Evolutionary conservation across 225 moss, liverwort and hornwort genomes (phyloP), one percentile per base, ranked within the genome.

Genomic region (Bryum argenteum): DNA sequence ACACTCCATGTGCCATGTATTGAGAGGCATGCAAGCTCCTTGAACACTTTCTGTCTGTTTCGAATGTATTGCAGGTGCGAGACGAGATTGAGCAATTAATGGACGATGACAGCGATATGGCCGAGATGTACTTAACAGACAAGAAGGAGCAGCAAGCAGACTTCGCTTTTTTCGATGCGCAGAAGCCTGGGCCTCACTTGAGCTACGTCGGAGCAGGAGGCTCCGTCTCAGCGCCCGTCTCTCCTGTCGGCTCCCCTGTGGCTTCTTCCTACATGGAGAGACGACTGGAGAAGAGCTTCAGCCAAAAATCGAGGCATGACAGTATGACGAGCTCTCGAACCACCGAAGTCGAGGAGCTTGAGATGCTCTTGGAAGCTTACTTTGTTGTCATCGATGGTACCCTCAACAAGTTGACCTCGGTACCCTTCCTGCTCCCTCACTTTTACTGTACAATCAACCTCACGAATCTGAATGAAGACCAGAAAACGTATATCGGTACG

Each of bases 81-180:
- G 89, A 89, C 71, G 98, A 99, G 84, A 90, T 99, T 43, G 98
- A 99, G 75, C 98, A 99, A 70, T 69, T 99, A 19, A 99, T 99
- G 98, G 98, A 99, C 44, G 98, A 99, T 55, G 98, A 99, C 75
- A 88, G 94, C 24, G 98, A 99, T 71, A 99, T 99, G 98, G 91
- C 94, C 51, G 98, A 94, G 51, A 94, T 99, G 94, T 99, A 99
- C 71, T 61, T 99, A 40, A 99, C 94, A 39, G 84, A 81, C 63
- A 99, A 99, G 76, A 81, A 83, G 80, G 85, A 85, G 58, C 80
- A 79, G 42, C 67, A 73, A 76, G 71, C 80, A 33, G 84, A 83
- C 48, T 81, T 86, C 19, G 66, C 77, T 3, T 87, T 79, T 63
- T 79, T 78, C 17, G 80, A 82, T 63, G 5, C 33, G 0, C 78